These are phyloP conservation scores for Piper longum DNA, from an alignment of 164 flowering plant species.

Conservation along the genomic window DNA sequence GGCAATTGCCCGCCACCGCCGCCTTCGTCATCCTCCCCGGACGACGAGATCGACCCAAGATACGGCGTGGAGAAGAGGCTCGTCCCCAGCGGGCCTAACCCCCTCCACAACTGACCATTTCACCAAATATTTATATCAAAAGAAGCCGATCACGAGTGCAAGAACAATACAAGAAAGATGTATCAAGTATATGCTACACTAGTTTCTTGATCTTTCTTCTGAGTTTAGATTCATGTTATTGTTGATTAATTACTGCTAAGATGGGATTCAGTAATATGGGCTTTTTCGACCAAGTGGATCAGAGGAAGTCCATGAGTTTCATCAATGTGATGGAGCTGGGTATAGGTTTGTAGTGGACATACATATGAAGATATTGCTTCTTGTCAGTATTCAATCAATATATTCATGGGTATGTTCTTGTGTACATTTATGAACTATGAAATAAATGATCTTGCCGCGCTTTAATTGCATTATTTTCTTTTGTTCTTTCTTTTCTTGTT, in stretches of 20 bases:
- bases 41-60: constrained; percentile 1
- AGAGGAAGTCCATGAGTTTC: constrained; percentile 1
- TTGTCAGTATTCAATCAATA: not conserved
- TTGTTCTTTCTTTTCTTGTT: not conserved
- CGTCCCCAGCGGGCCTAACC: constrained; percentile 2
- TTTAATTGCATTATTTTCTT: not conserved
- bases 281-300: not conserved
- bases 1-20: not conserved
- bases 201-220: not conserved
- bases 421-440: not conserved
- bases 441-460: not conserved
- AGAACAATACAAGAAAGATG: no score
- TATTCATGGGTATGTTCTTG: constrained; percentile 2
- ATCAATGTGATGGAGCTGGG: constrained; percentile 1
- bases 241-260: not conserved
- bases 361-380: not conserved
- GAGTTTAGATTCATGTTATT: not conserved
- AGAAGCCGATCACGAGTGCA: not conserved
- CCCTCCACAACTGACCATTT: not conserved
- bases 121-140: not conserved
- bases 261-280: not conserved
- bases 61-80: constrained; percentile 1
- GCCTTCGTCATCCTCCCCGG: not conserved
- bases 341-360: not conserved
- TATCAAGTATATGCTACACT: not conserved